Conservation (phyloP, 2,329 filamentous ascomycete species). For the Mycosphaerelloides madeirae region DNA sequence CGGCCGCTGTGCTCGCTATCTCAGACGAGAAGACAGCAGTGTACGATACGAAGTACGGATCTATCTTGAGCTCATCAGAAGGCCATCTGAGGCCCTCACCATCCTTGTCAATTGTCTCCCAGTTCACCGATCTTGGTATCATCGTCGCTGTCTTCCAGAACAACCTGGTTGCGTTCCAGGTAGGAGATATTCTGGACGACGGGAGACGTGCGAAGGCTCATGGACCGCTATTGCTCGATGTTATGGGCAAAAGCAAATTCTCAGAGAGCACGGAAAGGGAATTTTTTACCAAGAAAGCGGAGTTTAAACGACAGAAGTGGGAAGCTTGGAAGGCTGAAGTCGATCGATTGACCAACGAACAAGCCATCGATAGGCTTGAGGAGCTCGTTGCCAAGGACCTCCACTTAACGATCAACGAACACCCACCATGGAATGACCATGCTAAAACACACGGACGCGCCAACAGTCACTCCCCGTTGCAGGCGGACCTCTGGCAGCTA, state of each 20-base stretch:
- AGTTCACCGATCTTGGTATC: constrained; percentile 62
- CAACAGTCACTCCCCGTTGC: too few species aligned
- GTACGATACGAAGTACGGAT: constrained; percentile 65
- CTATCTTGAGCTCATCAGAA: constrained; percentile 38
- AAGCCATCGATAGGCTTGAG: constrained; percentile 26
- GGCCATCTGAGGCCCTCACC: background rate
- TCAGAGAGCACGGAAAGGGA: constrained; percentile 5
- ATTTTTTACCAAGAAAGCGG: constrained; percentile 8
- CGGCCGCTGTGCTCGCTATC: constrained; percentile 60
- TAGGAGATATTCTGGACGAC: constrained; percentile 29
- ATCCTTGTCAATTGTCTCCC: constrained; percentile 34
- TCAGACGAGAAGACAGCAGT: constrained; percentile 54
- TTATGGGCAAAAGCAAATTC: constrained; percentile 61
- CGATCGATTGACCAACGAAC: constrained; percentile 19
- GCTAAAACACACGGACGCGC: too few species aligned
- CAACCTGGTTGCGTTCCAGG: constrained; percentile 62
- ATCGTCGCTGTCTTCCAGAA: constrained; percentile 61
- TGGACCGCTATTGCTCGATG: constrained; percentile 63
- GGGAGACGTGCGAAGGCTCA: constrained; percentile 36
- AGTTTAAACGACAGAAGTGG: constrained; percentile 20
- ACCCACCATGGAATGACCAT: too few species aligned
- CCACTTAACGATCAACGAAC: background rate
- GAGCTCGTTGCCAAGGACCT: constrained; percentile 25
- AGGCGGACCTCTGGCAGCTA: constrained; percentile 51
- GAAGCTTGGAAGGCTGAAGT: constrained; percentile 27